These are phyloP conservation scores for Puccinia triticina DNA, from an alignment of 1,284 basidiomycete species.

Conservation along the genomic window DNA sequence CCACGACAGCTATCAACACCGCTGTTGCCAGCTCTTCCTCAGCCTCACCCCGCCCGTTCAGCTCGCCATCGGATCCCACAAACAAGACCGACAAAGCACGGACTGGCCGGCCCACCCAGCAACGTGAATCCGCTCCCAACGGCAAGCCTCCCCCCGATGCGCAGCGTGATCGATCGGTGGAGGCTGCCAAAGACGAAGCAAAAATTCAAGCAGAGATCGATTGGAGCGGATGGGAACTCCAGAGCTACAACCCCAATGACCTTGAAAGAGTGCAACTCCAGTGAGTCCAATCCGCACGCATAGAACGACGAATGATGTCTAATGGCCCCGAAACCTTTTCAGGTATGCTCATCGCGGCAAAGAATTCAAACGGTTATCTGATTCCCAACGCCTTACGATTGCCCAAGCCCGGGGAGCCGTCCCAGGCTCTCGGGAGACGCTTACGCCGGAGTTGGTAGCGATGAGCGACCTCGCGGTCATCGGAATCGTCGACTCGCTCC, in stretches of 20 bases:
- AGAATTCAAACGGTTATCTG: slow-evolving; percentile 40
- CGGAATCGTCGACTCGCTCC: slow-evolving; percentile 18
- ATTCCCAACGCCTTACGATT: slow-evolving; percentile 8
- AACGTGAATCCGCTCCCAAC: neutral
- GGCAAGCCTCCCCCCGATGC: neutral
- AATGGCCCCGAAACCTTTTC: neutral
- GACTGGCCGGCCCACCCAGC: neutral
- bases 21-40: slow-evolving; percentile 1
- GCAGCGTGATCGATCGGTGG: slow-evolving; percentile 1
- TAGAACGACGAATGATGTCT: neutral
- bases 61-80: neutral
- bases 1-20: slow-evolving; percentile 2
- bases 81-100: neutral
- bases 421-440: neutral
- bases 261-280: neutral
- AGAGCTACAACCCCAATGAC: neutral
- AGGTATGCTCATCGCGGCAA: slow-evolving; percentile 41
- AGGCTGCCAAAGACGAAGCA: neutral
- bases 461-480: slow-evolving; percentile 26
- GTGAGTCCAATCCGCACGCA: slow-evolving; percentile 1
- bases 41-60: slow-evolving; percentile 15
- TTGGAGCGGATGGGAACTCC: slow-evolving; percentile 37
- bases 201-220: slow-evolving; percentile 12
- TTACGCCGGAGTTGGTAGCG: neutral
- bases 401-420: neutral